Conservation (phyloP, 768 basidiomycete genomes). For the Leccinum truebloodii region DNA sequence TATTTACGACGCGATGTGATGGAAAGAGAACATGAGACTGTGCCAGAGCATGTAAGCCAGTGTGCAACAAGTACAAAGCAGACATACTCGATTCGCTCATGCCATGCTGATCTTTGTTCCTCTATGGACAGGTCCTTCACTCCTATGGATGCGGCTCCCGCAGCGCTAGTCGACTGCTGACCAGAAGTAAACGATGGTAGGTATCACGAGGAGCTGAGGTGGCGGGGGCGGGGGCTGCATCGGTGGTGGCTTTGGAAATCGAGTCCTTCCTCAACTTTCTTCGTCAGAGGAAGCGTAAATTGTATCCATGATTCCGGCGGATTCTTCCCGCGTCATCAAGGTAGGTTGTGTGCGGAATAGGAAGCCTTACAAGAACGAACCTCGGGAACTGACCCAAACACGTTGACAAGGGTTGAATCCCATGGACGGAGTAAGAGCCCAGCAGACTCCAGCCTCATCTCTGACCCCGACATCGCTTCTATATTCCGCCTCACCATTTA, state of each 20-base stretch:
- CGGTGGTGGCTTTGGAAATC: slow-evolving; percentile 10
- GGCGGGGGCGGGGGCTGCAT: slow-evolving; percentile 23
- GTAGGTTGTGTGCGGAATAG: too few relatives aligned
- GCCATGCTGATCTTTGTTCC: slow-evolving; percentile 40
- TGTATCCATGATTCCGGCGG: too few relatives aligned
- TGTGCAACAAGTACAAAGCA: background rate
- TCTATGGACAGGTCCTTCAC: slow-evolving; percentile 32
- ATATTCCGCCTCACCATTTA: too few relatives aligned
- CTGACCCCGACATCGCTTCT: too few relatives aligned
- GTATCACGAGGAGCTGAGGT: slow-evolving; percentile 19
- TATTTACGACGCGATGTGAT: slow-evolving; percentile 36
- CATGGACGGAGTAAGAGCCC: too few relatives aligned
- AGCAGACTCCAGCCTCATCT: too few relatives aligned
- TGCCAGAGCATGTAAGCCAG: slow-evolving; percentile 1
- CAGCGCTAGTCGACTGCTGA: slow-evolving; percentile 9
- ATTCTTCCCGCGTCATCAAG: too few relatives aligned
- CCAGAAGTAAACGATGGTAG: slow-evolving; percentile 23
- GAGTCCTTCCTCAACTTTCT: too few relatives aligned
- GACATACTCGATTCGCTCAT: slow-evolving; percentile 42
- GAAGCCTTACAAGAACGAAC: too few relatives aligned
- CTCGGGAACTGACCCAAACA: too few relatives aligned
- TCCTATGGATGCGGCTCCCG: slow-evolving; percentile 4
- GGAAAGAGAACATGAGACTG: slow-evolving; percentile 39
- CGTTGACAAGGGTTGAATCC: too few relatives aligned
- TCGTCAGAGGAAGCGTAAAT: too few relatives aligned